phyloP scores from a whole-genome alignment of 2,329 filamentous ascomycete genomes.

The Aspergillus amoenus region DNA sequence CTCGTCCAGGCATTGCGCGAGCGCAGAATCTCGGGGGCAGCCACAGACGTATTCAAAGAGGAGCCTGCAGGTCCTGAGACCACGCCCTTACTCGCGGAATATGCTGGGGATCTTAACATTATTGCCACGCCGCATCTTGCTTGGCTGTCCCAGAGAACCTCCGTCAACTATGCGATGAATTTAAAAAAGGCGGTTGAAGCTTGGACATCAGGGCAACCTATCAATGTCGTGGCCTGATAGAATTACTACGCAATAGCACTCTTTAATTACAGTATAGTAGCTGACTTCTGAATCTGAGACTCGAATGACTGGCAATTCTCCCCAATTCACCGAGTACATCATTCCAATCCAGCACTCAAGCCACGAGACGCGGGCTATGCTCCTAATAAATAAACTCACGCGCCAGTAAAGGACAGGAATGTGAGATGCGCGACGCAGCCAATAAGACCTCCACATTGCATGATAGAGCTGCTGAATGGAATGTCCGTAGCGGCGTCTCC shows the following conservation, averaged over 20 bases:
- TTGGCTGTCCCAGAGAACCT: slow-evolving; percentile 52
- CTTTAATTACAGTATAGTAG: no score
- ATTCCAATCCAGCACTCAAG: no score
- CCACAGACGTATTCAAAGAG: slow-evolving; percentile 51
- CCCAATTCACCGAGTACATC: no score
- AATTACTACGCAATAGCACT: not conserved
- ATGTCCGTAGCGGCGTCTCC: no score
- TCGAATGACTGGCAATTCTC: no score
- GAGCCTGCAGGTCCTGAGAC: slow-evolving; percentile 49
- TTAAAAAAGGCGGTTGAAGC: slow-evolving; percentile 50
- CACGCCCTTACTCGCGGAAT: slow-evolving; percentile 45
- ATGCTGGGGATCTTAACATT: slow-evolving; percentile 49
- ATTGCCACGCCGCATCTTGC: slow-evolving; percentile 55
- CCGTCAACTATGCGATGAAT: slow-evolving; percentile 46
- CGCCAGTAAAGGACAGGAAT: no score
- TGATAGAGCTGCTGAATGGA: no score
- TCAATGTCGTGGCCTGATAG: slow-evolving; percentile 20
- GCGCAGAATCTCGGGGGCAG: slow-evolving; percentile 50
- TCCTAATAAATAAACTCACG: no score
- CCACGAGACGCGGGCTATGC: no score
- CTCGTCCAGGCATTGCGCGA: slow-evolving; percentile 47
- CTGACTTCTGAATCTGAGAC: no score
- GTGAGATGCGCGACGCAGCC: no score
- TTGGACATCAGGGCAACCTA: slow-evolving; percentile 37
- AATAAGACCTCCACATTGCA: no score